Conservation (phyloP, 805 yeast genomes). For the Metschnikowia aberdeeniae region DNA sequence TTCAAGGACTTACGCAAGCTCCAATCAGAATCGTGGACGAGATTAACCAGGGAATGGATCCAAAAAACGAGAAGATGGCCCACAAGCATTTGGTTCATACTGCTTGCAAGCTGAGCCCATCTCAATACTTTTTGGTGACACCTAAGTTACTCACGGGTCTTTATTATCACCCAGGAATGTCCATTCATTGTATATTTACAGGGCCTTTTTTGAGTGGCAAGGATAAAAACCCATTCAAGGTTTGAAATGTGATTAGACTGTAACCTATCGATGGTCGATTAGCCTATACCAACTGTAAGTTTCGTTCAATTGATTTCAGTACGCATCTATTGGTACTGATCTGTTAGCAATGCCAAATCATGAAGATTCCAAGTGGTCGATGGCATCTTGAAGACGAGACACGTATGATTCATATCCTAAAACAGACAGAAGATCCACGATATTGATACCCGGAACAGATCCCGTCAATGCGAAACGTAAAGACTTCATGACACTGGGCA, state of each 20-base stretch:
- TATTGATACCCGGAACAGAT: slow-evolving; percentile 61
- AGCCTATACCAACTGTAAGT: not conserved
- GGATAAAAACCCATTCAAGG: not conserved
- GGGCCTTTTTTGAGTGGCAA: slow-evolving; percentile 25
- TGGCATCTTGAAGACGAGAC: slow-evolving; percentile 11
- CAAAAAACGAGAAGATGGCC: slow-evolving; percentile 81
- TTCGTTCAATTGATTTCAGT: too few relatives aligned
- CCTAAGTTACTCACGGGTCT: slow-evolving; percentile 83
- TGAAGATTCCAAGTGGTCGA: slow-evolving; percentile 4
- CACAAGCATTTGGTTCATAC: slow-evolving; percentile 81
- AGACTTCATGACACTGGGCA: slow-evolving; percentile 10
- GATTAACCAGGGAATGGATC: slow-evolving; percentile 98
- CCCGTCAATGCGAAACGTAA: slow-evolving; percentile 65
- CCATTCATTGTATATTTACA: slow-evolving; percentile 70
- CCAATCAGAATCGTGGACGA: slow-evolving; percentile 97
- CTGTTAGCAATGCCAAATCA: not conserved
- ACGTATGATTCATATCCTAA: slow-evolving; percentile 38
- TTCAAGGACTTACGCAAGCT: slow-evolving; percentile 82
- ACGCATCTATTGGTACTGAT: too few relatives aligned
- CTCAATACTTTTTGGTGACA: slow-evolving; percentile 89
- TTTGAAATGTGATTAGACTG: too few relatives aligned
- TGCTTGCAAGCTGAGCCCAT: slow-evolving; percentile 56
- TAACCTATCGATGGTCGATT: not conserved
- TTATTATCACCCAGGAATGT: slow-evolving; percentile 74
- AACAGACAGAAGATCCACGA: slow-evolving; percentile 53